Base-by-base conservation (phyloP, 1,284 basidiomycete genomes). In the Mrakiaceae sp. region DNA sequence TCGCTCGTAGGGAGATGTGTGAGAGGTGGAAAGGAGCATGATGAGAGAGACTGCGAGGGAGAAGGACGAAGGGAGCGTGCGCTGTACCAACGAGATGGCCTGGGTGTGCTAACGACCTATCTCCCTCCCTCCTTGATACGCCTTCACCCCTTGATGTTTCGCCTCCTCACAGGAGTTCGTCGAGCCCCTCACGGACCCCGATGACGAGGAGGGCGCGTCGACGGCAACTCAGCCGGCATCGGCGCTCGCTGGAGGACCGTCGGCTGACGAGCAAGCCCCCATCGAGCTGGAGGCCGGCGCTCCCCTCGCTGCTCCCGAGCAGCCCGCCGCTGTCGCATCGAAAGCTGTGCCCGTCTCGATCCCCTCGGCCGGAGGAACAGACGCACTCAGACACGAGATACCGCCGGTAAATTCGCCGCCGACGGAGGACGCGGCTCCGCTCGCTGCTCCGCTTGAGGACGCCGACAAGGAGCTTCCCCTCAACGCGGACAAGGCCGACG, bases 111-210 rank as follows among this genome's bases (percentile, higher is more conserved):
- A 42, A 51, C 59, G 14, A n/a, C 5, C 42, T 10, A 8, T n/a
- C 50, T 9, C 12, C 4, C 27, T 9, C 6, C 12, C 39, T 52
- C 16, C 42, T 43, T 43, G 4, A 14, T 47, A 10, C n/a, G 4
- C 47, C 58, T 39, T 48, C 46, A 6, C 12, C 12, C 56, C 5
- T 10, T 42, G n/a, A 47, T 16, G 27, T 47, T 11, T 27, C 5
- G 4, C 8, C 51, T 14, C 8, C 5, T 16, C 44, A n/a, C 42
- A 58, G 60, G 64, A 66, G 11, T 62, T 66, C 11, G 64, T 66
- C 46, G 60, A 58, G n/a, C 55, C 14, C 9, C 40, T 58, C 14
- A 42, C 51, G 49, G 16, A 12, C 7, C 48, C 50, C 16, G n/a
- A 55, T 3, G 12, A 55, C 2, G 44, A 14, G 27, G 27, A 46